Conservation (phyloP, 169 alveolate species). For the Eimeria praecox region DNA sequence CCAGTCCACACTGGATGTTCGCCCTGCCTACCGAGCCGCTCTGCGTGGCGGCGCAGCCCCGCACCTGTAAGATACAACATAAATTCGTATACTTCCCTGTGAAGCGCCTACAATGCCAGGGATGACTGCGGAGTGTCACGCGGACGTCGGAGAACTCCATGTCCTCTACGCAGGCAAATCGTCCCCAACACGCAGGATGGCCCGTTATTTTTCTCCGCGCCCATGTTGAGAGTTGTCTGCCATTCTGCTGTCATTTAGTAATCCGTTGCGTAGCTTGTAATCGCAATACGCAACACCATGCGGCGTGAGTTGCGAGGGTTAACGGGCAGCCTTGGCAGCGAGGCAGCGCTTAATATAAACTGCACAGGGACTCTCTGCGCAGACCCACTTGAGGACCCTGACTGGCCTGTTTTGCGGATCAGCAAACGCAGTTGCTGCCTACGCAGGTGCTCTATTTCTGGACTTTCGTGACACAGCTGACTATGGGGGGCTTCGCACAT, state of each 20-base stretch:
- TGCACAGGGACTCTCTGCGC: too few species aligned
- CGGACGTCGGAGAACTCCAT: background rate
- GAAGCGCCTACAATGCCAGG: background rate
- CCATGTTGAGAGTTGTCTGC: background rate
- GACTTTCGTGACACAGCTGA: background rate
- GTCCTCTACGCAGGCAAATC: background rate
- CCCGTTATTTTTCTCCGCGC: background rate
- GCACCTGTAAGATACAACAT: background rate
- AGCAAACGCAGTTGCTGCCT: background rate
- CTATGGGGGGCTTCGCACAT: background rate
- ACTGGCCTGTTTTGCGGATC: background rate
- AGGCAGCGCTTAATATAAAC: background rate
- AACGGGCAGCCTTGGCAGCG: background rate
- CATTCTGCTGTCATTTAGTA: background rate
- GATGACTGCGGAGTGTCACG: background rate
- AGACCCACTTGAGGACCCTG: background rate
- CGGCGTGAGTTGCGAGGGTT: background rate
- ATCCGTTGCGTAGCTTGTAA: background rate
- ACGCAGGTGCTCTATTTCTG: background rate
- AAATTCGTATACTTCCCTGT: background rate
- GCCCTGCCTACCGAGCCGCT: background rate
- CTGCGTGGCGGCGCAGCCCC: background rate
- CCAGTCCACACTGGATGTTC: background rate
- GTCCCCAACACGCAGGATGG: background rate
- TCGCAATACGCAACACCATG: background rate